Percentiles rank a stretch among this genome's conserved stretches.
Evolutionary conservation across 495 filamentous ascomycete species (phyloP).

Genomic region (Neurospora hispaniola): DNA sequence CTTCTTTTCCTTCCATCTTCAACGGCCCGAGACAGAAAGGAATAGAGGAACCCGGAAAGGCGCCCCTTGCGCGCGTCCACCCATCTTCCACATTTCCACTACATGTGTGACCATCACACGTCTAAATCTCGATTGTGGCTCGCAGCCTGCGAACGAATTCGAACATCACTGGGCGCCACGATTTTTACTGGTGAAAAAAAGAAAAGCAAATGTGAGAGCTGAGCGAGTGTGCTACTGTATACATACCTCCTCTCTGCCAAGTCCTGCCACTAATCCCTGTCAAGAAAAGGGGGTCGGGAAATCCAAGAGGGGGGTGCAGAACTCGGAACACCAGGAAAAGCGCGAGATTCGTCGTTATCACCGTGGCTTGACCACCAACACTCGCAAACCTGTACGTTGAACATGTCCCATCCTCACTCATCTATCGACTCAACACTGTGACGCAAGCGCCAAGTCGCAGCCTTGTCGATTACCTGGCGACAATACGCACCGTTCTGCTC

Average conservation of each 20-base stretch:
- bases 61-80: background rate
- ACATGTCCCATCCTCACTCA: background rate
- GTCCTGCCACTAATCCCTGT: background rate
- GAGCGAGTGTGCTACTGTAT: background rate
- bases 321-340: background rate
- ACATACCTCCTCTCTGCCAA: background rate
- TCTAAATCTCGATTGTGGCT: background rate
- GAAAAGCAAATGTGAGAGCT: background rate
- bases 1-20: background rate
- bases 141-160: background rate
- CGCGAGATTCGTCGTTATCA: background rate
- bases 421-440: background rate
- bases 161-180: background rate
- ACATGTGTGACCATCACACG: background rate
- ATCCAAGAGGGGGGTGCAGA: background rate
- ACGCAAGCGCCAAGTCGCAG: background rate
- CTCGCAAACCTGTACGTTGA: background rate
- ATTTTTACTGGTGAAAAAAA: background rate
- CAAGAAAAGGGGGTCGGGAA: background rate
- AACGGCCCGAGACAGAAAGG: background rate
- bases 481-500: background rate
- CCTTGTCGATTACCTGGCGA: background rate
- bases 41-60: background rate
- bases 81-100: background rate
- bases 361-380: background rate